A percentile compares a stretch with the other conserved stretches of the same genome.
phyloP scores from a whole-genome alignment of 2,329 filamentous ascomycete genomes.

The Penicillium sp. region DNA sequence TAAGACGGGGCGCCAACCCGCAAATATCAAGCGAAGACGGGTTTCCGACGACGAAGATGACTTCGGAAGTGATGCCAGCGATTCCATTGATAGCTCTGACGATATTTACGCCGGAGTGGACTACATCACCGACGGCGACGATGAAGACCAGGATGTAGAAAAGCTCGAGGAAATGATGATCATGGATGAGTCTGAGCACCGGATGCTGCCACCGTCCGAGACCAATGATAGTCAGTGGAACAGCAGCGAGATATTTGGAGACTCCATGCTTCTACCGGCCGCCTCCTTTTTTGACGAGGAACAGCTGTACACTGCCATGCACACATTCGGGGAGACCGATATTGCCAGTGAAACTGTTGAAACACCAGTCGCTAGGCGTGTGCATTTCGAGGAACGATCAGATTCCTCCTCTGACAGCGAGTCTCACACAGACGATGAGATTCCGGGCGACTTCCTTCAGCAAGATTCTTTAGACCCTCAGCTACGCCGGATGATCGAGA shows the following conservation, averaged over 20 bases:
- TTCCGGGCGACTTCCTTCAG: conserved; percentile 77
- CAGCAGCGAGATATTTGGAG: conserved; percentile 54
- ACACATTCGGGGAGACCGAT: conserved; percentile 43
- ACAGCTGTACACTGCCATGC: conserved; percentile 44
- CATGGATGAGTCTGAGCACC: conserved; percentile 50
- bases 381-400: conserved; percentile 70
- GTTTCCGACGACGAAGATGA: conserved; percentile 39
- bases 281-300: conserved; percentile 50
- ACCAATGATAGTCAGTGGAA: conserved; percentile 51
- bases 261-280: conserved; percentile 45
- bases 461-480: conserved; percentile 73
- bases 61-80: conserved; percentile 35
- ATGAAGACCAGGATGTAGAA: conserved; percentile 78
- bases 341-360: conserved; percentile 44
- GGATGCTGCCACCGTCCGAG: conserved; percentile 30
- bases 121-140: conserved; percentile 77
- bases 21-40: conserved; percentile 39
- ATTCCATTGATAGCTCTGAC: conserved; percentile 55
- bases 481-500: conserved; percentile 74
- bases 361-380: conserved; percentile 61
- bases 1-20: conserved; percentile 46
- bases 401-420: conserved; percentile 67
- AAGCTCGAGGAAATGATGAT: conserved; percentile 79
- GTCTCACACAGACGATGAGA: conserved; percentile 60
- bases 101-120: conserved; percentile 79